Evolutionary conservation across 106 monocot genomes (phyloP).

Genomic region (Dioscorea zingiberensis): DNA sequence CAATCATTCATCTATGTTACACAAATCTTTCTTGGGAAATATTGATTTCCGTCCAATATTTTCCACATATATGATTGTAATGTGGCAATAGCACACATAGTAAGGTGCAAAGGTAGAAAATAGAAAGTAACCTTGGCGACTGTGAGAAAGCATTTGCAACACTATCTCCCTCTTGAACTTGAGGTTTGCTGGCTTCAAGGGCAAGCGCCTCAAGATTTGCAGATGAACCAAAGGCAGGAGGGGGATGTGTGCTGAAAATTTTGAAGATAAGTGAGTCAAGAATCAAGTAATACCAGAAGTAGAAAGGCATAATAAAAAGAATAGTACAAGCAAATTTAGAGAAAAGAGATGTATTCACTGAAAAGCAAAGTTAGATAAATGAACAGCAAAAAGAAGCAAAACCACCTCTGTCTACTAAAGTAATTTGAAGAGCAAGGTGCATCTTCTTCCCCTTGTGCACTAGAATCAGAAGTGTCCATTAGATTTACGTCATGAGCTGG

Average conservation of each 20-base stretch:
- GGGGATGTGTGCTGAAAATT: slow-evolving; percentile 50
- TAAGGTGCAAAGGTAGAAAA: too few species aligned
- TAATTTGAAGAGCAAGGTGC: slow-evolving; percentile 26
- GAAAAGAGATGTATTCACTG: not conserved
- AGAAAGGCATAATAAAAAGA: not conserved
- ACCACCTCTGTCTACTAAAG: slow-evolving; percentile 23
- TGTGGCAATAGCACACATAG: too few species aligned
- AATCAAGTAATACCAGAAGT: not conserved
- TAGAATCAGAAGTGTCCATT: slow-evolving; percentile 20
- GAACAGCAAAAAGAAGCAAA: not conserved
- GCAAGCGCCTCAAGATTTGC: slow-evolving; percentile 58
- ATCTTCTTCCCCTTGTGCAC: slow-evolving; percentile 24
- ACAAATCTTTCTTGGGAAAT: too few species aligned
- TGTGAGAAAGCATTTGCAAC: slow-evolving; percentile 20
- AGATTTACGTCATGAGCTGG: slow-evolving; percentile 36
- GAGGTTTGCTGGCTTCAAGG: slow-evolving; percentile 39
- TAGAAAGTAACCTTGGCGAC: slow-evolving; percentile 26
- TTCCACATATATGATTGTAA: too few species aligned
- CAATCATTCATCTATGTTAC: too few species aligned
- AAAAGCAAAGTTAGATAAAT: not conserved
- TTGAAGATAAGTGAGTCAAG: not conserved
- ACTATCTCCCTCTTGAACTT: slow-evolving; percentile 41
- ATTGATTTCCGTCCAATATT: too few species aligned
- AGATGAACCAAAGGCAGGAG: slow-evolving; percentile 79
- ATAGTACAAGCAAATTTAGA: not conserved